A percentile compares a stretch with the other conserved stretches of the same genome.
These are phyloP conservation scores for Sugiyamaella marilandica DNA, from an alignment of 805 yeast species.

Conservation along the genomic window DNA sequence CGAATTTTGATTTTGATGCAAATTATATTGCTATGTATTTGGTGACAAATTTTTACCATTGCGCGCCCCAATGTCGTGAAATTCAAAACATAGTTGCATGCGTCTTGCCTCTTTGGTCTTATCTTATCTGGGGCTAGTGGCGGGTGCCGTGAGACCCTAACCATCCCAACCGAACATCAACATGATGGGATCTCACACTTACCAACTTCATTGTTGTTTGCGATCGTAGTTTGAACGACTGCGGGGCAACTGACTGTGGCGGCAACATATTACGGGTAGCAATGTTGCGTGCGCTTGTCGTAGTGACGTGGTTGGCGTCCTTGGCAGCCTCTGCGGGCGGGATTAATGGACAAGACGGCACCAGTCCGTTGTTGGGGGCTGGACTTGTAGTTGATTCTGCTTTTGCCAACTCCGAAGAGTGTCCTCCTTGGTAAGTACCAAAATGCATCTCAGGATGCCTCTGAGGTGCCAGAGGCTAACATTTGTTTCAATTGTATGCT, in stretches of 20 bases:
- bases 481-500: constrained; percentile 86
- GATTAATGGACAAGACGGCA: not conserved
- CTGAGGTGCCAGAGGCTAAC: not conserved
- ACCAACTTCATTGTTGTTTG: no score
- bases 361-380: not conserved
- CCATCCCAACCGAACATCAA: no score
- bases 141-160: no score
- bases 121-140: not conserved
- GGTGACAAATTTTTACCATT: no score
- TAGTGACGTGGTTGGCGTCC: not conserved
- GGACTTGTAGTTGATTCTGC: not conserved
- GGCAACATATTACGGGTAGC: no score
- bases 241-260: no score
- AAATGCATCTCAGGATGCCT: not conserved
- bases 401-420: constrained; percentile 5
- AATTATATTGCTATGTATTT: no score
- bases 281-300: not conserved
- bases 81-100: no score
- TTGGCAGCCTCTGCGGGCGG: not conserved
- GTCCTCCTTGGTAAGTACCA: constrained; percentile 22
- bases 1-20: no score
- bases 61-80: no score
- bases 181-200: no score
- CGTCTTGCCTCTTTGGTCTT: not conserved
- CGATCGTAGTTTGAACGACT: no score